Evolutionary conservation across 768 basidiomycete genomes (phyloP).

Genomic region (Lentinula edodes): DNA sequence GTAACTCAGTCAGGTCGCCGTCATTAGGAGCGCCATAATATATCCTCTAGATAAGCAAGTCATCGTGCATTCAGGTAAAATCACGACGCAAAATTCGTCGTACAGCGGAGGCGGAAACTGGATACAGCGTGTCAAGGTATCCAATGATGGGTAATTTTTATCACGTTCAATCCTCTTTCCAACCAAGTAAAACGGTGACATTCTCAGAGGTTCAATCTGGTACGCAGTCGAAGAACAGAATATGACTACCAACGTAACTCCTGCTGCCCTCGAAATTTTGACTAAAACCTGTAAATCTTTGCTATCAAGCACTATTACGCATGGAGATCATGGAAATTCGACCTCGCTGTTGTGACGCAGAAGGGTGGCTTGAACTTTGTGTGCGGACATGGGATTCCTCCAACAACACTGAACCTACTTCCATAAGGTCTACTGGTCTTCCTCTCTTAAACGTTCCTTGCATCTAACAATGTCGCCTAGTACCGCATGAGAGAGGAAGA

Average conservation of each 20-base stretch:
- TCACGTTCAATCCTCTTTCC: background rate
- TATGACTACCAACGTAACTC: constrained; percentile 40
- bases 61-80: constrained; percentile 42
- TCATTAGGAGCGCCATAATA: constrained; percentile 42
- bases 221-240: constrained; percentile 39
- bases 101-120: constrained; percentile 47
- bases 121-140: constrained; percentile 53
- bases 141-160: constrained; percentile 35
- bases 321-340: constrained; percentile 49
- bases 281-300: background rate
- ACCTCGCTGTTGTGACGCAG: constrained; percentile 46
- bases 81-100: constrained; percentile 37
- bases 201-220: constrained; percentile 41
- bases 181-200: background rate
- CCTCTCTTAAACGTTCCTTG: too few species aligned
- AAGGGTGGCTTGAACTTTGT: constrained; percentile 53
- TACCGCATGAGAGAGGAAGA: too few species aligned
- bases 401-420: constrained; percentile 52
- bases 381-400: constrained; percentile 53
- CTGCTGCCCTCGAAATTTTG: too few species aligned
- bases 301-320: constrained; percentile 42
- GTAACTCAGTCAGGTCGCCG: background rate
- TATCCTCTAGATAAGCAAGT: constrained; percentile 37
- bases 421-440: constrained; percentile 45
- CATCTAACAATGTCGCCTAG: too few species aligned